Base-by-base conservation (phyloP, 2,329 filamentous ascomycete species). In the Trichophyton verrucosum region DNA sequence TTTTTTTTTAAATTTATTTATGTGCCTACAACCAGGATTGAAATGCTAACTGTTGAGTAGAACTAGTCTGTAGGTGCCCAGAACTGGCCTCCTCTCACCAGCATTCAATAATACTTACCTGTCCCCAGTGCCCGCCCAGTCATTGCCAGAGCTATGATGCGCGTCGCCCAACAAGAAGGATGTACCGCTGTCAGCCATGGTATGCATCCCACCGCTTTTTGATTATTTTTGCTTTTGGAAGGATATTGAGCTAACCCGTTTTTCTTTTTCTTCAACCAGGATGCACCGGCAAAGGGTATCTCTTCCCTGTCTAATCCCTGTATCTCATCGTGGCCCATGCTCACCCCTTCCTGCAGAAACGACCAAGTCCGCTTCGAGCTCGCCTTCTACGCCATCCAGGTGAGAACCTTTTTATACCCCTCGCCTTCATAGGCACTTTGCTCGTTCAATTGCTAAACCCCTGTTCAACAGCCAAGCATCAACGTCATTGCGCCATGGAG, bases 321-420 rank as follows among this genome's bases (percentile, higher is more conserved):
- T 3, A 36, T 55, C 36, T 61, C 8, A 51, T 58, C 27, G 3
- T 20, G 38, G 24, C 40, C 17, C 36, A n/a, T 47, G 20, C 13
- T 44, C 46, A 36, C 55, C 55, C 17, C 27, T 27, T 58, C 22
- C 22, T 40, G 38, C 56, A 64, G 64, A 65, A 76, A 78, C 66
- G 77, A 78, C 65, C 76, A 78, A 68, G 74, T 78, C 59, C 74
- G 77, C 64, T 79, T 79, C 65, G 77, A 80, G 66, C 71, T 79
- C 62, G 77, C 77, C 56, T 80, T 78, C 70, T 77, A 78, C 63
- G 76, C 77, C 62, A 72, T 78, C 22, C 71, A 72, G 57, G 63
- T 65, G 20, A 20, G 20, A 40, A 38, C 53, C 38, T 30, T 27
- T 15, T 40, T 20, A 30, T 15, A n/a, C 13, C 15, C 24, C 4